phyloP scores from a whole-genome alignment of 192 early-diverging fungal genomes.

The Thamnidium elegans region DNA sequence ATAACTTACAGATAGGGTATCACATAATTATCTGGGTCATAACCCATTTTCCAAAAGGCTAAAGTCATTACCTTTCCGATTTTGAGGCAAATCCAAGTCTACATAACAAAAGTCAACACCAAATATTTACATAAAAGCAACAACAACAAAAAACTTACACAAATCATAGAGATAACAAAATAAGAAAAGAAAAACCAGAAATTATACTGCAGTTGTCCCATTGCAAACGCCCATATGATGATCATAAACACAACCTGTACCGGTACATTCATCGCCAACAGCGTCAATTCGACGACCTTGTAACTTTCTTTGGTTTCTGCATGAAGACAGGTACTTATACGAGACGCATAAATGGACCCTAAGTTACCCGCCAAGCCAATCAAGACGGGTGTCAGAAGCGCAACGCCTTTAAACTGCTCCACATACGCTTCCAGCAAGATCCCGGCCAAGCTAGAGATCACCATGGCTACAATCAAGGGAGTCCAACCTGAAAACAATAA shows the following conservation, averaged over 20 bases:
- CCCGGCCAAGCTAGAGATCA: constrained; percentile 64
- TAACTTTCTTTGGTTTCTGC: constrained; percentile 42
- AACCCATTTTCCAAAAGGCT: constrained; percentile 57
- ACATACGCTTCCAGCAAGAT: constrained; percentile 63
- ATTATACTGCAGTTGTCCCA: constrained; percentile 41
- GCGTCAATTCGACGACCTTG: constrained; percentile 46
- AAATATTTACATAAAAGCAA: neutral
- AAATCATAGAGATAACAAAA: constrained; percentile 46
- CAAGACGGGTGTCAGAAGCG: constrained; percentile 64
- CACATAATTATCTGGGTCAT: constrained; percentile 74
- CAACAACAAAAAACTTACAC: constrained; percentile 36
- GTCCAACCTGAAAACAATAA: constrained; percentile 68
- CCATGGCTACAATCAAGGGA: constrained; percentile 69
- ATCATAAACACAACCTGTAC: constrained; percentile 42
- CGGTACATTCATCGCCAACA: constrained; percentile 66
- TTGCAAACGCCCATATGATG: constrained; percentile 41
- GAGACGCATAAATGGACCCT: constrained; percentile 71
- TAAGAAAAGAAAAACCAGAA: constrained; percentile 48
- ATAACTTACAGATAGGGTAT: constrained; percentile 55
- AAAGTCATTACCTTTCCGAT: constrained; percentile 53
- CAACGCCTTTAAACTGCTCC: constrained; percentile 58
- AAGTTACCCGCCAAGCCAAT: constrained; percentile 74
- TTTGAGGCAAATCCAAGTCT: constrained; percentile 46
- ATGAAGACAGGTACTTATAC: constrained; percentile 71
- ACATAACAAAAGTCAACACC: constrained; percentile 18